A percentile compares a stretch with the other conserved stretches of the same genome.
These are phyloP conservation scores for Colletotrichum abscissum DNA, from an alignment of 2,329 filamentous ascomycete species.

Conservation along the genomic window DNA sequence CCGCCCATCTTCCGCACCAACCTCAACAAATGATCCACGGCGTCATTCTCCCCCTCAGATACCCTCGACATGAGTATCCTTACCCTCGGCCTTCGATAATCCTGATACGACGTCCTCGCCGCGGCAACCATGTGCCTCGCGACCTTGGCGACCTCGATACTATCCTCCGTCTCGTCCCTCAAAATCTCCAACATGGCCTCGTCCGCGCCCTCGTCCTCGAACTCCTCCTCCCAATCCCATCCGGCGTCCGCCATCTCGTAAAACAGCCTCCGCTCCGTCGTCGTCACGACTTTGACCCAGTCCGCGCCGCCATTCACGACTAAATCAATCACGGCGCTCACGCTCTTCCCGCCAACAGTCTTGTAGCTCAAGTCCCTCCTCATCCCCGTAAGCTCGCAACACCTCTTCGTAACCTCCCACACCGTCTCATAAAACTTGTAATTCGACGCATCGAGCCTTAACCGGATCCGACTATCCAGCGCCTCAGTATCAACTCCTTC, in stretches of 20 bases:
- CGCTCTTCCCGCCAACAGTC: neutral
- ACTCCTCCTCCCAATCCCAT: slow-evolving; percentile 52
- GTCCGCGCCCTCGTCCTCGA: slow-evolving; percentile 47
- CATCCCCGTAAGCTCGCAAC: slow-evolving; percentile 28
- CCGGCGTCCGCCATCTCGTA: slow-evolving; percentile 54
- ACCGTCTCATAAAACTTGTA: slow-evolving; percentile 36
- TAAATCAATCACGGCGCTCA: slow-evolving; percentile 30
- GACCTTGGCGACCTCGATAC: slow-evolving; percentile 42
- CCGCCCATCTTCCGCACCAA: slow-evolving; percentile 42
- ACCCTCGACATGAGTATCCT: slow-evolving; percentile 49
- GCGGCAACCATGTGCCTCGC: slow-evolving; percentile 48
- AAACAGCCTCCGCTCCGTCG: slow-evolving; percentile 43
- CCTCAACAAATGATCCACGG: slow-evolving; percentile 47
- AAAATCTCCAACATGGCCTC: slow-evolving; percentile 45
- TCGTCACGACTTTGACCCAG: slow-evolving; percentile 36
- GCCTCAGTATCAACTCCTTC: neutral
- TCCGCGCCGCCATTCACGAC: slow-evolving; percentile 32
- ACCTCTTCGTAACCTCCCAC: slow-evolving; percentile 35
- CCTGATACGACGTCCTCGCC: slow-evolving; percentile 47
- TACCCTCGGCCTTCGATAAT: slow-evolving; percentile 50
- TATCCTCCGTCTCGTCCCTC: slow-evolving; percentile 24
- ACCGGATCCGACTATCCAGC: slow-evolving; percentile 16
- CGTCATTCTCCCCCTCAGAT: slow-evolving; percentile 39
- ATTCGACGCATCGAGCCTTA: slow-evolving; percentile 34
- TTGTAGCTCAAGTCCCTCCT: slow-evolving; percentile 28